phyloP scores from a whole-genome alignment of 305 asterid genomes.

The Coffea humblotiana region DNA sequence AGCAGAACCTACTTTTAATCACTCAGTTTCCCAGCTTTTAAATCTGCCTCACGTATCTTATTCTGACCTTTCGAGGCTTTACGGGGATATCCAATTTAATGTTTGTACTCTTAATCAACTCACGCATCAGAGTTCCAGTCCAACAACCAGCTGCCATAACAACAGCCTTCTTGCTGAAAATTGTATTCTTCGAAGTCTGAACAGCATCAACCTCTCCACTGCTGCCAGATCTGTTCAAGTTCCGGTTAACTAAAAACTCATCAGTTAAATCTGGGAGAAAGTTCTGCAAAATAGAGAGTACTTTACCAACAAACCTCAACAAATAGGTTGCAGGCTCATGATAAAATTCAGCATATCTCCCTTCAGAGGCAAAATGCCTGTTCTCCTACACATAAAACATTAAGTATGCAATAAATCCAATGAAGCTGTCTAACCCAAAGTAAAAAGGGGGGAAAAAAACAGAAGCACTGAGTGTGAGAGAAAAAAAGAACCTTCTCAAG shows the following conservation, averaged over 20 bases:
- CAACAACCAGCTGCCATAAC: slow-evolving; percentile 90
- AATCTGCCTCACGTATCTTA: slow-evolving; percentile 3
- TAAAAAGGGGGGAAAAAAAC: neutral
- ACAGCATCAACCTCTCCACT: slow-evolving; percentile 68
- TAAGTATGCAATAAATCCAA: neutral
- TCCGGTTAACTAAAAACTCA: neutral
- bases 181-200: slow-evolving; percentile 65
- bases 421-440: neutral
- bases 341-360: slow-evolving; percentile 91
- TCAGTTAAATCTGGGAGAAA: neutral
- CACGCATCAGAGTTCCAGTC: slow-evolving; percentile 79
- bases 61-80: slow-evolving; percentile 85
- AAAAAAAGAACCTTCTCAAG: slow-evolving; percentile 60
- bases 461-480: neutral
- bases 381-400: slow-evolving; percentile 47
- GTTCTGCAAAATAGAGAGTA: slow-evolving; percentile 5
- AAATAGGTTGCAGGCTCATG: slow-evolving; percentile 77
- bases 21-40: neutral
- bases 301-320: slow-evolving; percentile 45
- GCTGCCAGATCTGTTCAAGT: slow-evolving; percentile 50
- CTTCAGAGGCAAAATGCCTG: slow-evolving; percentile 64
- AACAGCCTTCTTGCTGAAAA: slow-evolving; percentile 70
- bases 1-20: slow-evolving; percentile 1
- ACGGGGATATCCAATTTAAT: slow-evolving; percentile 66
- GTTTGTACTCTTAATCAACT: slow-evolving; percentile 47